Percentiles rank a stretch among this genome's conserved stretches.
Conservation (phyloP, 2,329 filamentous ascomycete species). For the Pyricularia sp. region DNA sequence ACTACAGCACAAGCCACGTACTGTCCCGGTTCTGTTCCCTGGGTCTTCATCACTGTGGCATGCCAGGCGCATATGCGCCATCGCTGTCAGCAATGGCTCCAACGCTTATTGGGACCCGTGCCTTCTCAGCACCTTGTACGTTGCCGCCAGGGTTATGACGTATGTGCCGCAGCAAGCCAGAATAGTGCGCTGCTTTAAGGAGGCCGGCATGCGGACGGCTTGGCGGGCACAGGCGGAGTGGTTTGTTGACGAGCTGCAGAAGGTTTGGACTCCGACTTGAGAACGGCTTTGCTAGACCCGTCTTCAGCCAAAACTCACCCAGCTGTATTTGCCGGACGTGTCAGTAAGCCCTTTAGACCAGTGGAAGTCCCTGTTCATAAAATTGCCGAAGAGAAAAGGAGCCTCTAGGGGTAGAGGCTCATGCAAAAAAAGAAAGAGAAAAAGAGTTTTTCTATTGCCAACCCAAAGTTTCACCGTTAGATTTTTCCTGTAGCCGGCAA, state of each 20-base stretch:
- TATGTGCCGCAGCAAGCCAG: conserved; percentile 32
- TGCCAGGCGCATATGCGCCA: conserved; percentile 33
- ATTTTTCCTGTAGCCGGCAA: background rate
- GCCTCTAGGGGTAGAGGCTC: background rate
- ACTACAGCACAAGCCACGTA: conserved; percentile 36
- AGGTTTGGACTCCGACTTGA: background rate
- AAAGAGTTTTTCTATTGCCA: background rate
- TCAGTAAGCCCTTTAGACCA: background rate
- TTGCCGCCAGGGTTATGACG: conserved; percentile 32
- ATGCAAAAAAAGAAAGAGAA: background rate
- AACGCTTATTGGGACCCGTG: conserved; percentile 31
- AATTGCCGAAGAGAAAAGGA: background rate
- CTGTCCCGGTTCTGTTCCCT: conserved; percentile 19
- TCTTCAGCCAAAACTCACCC: background rate
- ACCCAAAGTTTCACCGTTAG: background rate
- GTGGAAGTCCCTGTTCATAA: background rate
- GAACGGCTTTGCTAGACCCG: background rate
- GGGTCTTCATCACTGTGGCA: conserved; percentile 33
- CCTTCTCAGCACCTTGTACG: conserved; percentile 30
- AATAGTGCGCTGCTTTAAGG: conserved; percentile 20
- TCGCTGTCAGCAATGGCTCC: conserved; percentile 31
- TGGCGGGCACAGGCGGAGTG: background rate
- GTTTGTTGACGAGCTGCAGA: background rate
- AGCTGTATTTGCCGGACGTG: background rate
- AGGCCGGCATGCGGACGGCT: conserved; percentile 23